phyloP scores from a whole-genome alignment of 768 basidiomycete species.

The Trametes maxima region DNA sequence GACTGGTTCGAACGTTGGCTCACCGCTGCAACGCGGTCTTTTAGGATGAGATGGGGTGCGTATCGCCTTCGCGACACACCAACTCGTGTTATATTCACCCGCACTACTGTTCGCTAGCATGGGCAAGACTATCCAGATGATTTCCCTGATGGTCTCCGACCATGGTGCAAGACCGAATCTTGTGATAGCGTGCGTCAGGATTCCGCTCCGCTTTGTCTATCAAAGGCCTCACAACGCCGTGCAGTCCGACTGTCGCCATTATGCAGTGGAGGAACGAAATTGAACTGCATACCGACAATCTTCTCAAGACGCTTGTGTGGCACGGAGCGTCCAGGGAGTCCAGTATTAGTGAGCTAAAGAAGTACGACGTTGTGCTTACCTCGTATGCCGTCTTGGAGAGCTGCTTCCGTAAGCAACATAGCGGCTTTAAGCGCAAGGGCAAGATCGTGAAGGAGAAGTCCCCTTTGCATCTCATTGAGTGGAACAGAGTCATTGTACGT shows the following conservation, averaged over 20 bases:
- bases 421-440: slow-evolving; percentile 88
- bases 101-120: slow-evolving; percentile 51
- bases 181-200: slow-evolving; percentile 78
- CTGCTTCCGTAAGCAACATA: slow-evolving; percentile 89
- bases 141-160: slow-evolving; percentile 84
- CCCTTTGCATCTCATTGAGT: slow-evolving; percentile 79
- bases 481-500: slow-evolving; percentile 79
- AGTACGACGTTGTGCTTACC: slow-evolving; percentile 88
- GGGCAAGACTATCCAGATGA: slow-evolving; percentile 97
- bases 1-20: too few species aligned
- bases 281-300: slow-evolving; percentile 72
- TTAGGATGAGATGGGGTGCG: slow-evolving; percentile 91
- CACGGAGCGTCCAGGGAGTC: slow-evolving; percentile 79
- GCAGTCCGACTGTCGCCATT: slow-evolving; percentile 54
- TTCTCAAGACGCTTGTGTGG: slow-evolving; percentile 89
- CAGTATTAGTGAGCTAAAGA: slow-evolving; percentile 66
- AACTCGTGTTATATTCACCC: slow-evolving; percentile 10
- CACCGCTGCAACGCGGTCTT: neutral
- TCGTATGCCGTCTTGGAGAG: slow-evolving; percentile 90
- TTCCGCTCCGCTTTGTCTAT: neutral
- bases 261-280: slow-evolving; percentile 96
- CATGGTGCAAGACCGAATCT: slow-evolving; percentile 74
- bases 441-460: slow-evolving; percentile 86
- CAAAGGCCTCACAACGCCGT: neutral
- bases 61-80: slow-evolving; percentile 1